Conservation (phyloP, 768 basidiomycete species). For the Chalciporus chontae region DNA sequence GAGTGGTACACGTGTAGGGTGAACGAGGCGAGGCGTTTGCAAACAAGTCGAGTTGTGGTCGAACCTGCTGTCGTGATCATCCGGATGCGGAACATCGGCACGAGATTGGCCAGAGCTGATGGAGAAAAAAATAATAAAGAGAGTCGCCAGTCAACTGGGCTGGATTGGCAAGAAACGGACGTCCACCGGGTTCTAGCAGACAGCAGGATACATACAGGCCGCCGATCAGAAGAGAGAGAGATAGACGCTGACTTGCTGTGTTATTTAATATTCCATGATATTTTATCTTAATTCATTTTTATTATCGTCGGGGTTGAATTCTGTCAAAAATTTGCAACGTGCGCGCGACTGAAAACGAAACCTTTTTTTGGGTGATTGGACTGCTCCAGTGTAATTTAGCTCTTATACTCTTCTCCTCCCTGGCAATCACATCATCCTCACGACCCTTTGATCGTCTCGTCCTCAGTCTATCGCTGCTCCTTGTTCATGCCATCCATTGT, state of each 20-base stretch:
- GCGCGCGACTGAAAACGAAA: conserved; percentile 13
- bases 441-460: conserved; percentile 19
- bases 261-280: too few relatives aligned
- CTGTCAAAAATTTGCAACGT: conserved; percentile 29
- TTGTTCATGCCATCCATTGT: conserved; percentile 70
- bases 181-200: conserved; percentile 10
- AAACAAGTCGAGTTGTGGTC: too few relatives aligned
- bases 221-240: too few relatives aligned
- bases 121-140: too few relatives aligned
- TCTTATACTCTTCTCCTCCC: conserved; percentile 22
- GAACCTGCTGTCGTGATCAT: conserved; percentile 11
- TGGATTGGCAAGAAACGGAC: conserved; percentile 10
- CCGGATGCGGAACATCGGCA: conserved; percentile 20
- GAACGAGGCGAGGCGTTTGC: too few relatives aligned
- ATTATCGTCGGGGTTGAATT: conserved; percentile 33
- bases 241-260: too few relatives aligned
- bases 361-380: conserved; percentile 6
- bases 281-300: too few relatives aligned
- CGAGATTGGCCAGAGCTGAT: conserved; percentile 19
- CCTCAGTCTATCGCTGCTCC: background rate
- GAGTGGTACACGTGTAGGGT: conserved; percentile 2
- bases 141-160: conserved; percentile 8
- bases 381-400: conserved; percentile 22
- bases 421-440: conserved; percentile 9
- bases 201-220: too few relatives aligned